These are phyloP conservation scores for Arabis hirsuta DNA, from an alignment of 345 rosid genomes.

Conservation along the genomic window DNA sequence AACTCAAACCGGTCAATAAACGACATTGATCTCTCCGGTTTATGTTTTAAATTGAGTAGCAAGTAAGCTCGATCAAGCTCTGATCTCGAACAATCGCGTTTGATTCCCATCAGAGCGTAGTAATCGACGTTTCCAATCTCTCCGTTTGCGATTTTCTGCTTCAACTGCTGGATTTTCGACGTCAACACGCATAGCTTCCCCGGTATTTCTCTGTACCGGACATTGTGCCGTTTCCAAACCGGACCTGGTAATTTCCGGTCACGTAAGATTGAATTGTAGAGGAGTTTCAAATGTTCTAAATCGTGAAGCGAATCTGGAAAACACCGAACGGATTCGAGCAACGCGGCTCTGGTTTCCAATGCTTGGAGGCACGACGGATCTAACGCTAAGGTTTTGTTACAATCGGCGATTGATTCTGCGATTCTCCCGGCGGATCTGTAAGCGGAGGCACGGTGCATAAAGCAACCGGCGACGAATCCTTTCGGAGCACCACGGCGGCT, in stretches of 20 bases:
- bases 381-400: constrained; percentile 84
- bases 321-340: constrained; percentile 82
- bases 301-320: constrained; percentile 92
- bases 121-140: constrained; percentile 88
- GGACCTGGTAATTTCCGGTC: constrained; percentile 99
- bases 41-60: constrained; percentile 77
- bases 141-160: constrained; percentile 76
- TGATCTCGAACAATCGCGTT: constrained; percentile 89
- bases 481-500: constrained; percentile 91
- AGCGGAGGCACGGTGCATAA: constrained; percentile 86
- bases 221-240: constrained; percentile 91
- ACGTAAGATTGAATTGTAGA: constrained; percentile 84
- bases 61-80: constrained; percentile 93
- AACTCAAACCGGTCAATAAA: constrained; percentile 88
- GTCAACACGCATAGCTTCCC: constrained; percentile 79
- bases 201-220: constrained; percentile 87
- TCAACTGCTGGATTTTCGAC: constrained; percentile 65
- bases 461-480: constrained; percentile 86
- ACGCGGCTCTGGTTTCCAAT: constrained; percentile 79
- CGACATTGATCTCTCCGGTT: constrained; percentile 80
- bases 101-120: constrained; percentile 76
- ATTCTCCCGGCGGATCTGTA: constrained; percentile 76
- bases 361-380: constrained; percentile 87
- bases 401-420: constrained; percentile 89
- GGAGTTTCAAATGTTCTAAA: constrained; percentile 85